Evolutionary conservation across 2,329 filamentous ascomycete genomes (phyloP).

Genomic region (Penicillium decumbens): DNA sequence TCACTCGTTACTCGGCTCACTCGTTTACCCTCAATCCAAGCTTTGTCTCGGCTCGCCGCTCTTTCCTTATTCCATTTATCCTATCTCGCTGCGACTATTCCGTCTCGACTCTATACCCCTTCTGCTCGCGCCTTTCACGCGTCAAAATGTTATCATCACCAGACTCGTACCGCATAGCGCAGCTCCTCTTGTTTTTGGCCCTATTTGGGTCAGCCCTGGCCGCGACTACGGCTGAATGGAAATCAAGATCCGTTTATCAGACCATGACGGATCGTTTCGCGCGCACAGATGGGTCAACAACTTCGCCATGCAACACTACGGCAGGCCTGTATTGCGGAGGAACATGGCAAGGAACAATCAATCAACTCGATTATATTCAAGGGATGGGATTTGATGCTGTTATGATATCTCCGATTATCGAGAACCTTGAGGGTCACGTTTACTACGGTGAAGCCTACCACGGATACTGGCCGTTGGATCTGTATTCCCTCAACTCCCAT

Average conservation of each 20-base stretch:
- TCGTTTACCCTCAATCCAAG: neutral
- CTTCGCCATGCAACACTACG: slow-evolving; percentile 28
- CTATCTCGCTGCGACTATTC: too few relatives aligned
- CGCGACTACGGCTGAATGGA: slow-evolving; percentile 35
- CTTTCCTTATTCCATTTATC: neutral
- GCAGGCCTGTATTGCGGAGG: slow-evolving; percentile 47
- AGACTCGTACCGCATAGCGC: neutral
- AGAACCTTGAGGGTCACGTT: slow-evolving; percentile 36
- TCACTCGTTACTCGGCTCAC: neutral
- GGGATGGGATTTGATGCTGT: slow-evolving; percentile 49
- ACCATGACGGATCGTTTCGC: slow-evolving; percentile 47
- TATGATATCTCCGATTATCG: slow-evolving; percentile 42
- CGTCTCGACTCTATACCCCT: neutral
- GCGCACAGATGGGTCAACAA: slow-evolving; percentile 37
- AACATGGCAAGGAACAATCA: slow-evolving; percentile 48
- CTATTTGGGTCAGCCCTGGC: slow-evolving; percentile 16
- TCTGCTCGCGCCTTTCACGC: neutral
- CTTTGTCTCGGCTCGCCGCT: neutral
- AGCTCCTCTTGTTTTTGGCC: slow-evolving; percentile 1
- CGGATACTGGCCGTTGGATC: slow-evolving; percentile 49
- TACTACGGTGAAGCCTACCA: slow-evolving; percentile 48
- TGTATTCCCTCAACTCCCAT: slow-evolving; percentile 47
- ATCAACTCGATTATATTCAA: slow-evolving; percentile 50
- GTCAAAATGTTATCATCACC: slow-evolving; percentile 9
- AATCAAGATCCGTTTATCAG: slow-evolving; percentile 44